Evolutionary conservation across 768 basidiomycete species (phyloP).

Genomic region (Lactarius tabidus): DNA sequence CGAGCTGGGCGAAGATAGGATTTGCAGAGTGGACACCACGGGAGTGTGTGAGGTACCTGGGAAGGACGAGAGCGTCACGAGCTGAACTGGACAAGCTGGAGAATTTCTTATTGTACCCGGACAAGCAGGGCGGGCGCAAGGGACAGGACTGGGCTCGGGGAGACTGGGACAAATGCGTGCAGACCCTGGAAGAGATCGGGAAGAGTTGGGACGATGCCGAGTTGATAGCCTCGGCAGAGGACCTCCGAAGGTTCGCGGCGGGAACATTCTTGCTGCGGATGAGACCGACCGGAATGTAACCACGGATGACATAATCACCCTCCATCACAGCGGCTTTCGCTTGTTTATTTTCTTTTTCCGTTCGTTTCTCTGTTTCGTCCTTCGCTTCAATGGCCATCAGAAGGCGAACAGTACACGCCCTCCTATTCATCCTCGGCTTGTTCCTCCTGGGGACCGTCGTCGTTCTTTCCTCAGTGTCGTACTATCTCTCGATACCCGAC

Average conservation of each 20-base stretch:
- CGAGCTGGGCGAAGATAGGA: slow-evolving; percentile 41
- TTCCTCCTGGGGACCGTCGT: slow-evolving; percentile 84
- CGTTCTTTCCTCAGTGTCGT: slow-evolving; percentile 88
- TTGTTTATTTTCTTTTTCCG: slow-evolving; percentile 20
- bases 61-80: slow-evolving; percentile 32
- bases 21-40: slow-evolving; percentile 49
- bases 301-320: slow-evolving; percentile 1
- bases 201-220: slow-evolving; percentile 48
- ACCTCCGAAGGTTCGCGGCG: slow-evolving; percentile 46
- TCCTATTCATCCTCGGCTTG: slow-evolving; percentile 60
- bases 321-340: slow-evolving; percentile 11
- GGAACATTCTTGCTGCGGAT: slow-evolving; percentile 46
- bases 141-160: slow-evolving; percentile 71
- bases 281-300: slow-evolving; percentile 39
- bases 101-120: slow-evolving; percentile 38
- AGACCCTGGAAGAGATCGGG: slow-evolving; percentile 46
- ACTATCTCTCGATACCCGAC: slow-evolving; percentile 79
- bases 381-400: slow-evolving; percentile 32
- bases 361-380: slow-evolving; percentile 11
- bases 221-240: slow-evolving; percentile 47
- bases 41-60: slow-evolving; percentile 58
- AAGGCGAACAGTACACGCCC: slow-evolving; percentile 43
- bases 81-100: slow-evolving; percentile 19
- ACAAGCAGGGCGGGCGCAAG: slow-evolving; percentile 52
- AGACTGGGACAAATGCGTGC: slow-evolving; percentile 59